A percentile compares a stretch with the other conserved stretches of the same genome.
Evolutionary conservation across 2,329 filamentous ascomycete species (phyloP).

Genomic region (Fusarium sp.): DNA sequence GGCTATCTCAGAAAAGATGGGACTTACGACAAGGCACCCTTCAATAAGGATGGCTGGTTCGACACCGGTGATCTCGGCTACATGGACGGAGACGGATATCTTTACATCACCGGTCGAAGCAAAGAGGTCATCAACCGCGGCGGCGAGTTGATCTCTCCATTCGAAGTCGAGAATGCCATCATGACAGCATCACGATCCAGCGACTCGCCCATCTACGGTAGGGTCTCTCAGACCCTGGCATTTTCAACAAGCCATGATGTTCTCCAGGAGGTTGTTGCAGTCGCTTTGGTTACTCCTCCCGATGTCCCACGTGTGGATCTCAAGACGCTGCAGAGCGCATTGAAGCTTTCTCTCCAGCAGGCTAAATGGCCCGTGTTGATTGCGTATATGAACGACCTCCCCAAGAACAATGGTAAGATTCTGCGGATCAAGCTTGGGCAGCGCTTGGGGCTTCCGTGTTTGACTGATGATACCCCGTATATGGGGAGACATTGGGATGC

Average conservation of each 20-base stretch:
- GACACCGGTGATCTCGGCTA: slow-evolving; percentile 16
- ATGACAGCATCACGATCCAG: slow-evolving; percentile 11
- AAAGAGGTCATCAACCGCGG: slow-evolving; percentile 18
- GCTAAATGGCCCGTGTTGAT: slow-evolving; percentile 16
- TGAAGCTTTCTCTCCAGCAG: slow-evolving; percentile 16
- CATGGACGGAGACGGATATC: slow-evolving; percentile 11
- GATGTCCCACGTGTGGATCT: background rate
- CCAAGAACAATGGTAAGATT: slow-evolving; percentile 24
- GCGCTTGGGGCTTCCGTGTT: background rate
- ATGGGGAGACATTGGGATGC: slow-evolving; percentile 19
- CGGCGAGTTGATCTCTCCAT: slow-evolving; percentile 9
- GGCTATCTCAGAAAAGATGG: slow-evolving; percentile 2
- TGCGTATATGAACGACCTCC: slow-evolving; percentile 7
- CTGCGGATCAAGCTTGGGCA: slow-evolving; percentile 8
- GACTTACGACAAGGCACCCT: slow-evolving; percentile 1
- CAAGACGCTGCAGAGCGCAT: background rate
- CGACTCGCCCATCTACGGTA: background rate
- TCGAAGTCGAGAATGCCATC: slow-evolving; percentile 21
- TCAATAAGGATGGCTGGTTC: slow-evolving; percentile 1
- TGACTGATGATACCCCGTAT: background rate
- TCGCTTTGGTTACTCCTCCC: background rate
- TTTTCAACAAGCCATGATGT: slow-evolving; percentile 9
- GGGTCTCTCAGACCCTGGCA: slow-evolving; percentile 1
- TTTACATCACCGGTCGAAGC: slow-evolving; percentile 23
- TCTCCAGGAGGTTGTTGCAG: slow-evolving; percentile 4